Conservation (phyloP, 306 rosid genomes). For the Medicago arabica region DNA sequence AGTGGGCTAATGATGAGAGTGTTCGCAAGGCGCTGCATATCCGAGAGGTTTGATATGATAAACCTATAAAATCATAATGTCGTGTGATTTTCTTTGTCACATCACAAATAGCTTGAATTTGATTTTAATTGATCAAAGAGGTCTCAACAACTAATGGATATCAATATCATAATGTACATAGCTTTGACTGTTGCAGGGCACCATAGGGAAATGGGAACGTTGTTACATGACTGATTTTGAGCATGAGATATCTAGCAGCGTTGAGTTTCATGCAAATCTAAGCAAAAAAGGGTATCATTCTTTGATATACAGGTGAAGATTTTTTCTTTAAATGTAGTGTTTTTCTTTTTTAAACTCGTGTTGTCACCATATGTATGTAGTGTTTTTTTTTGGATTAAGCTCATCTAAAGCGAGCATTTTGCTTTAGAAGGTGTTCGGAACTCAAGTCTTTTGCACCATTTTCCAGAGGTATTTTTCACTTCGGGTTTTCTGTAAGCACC, state of each 20-base stretch:
- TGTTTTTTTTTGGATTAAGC: no score
- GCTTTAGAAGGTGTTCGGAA: neutral
- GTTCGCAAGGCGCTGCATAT: slow-evolving; percentile 46
- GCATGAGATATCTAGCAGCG: neutral
- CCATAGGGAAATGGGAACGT: slow-evolving; percentile 36
- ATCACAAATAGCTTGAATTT: neutral
- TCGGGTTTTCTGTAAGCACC: no score
- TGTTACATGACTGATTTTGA: slow-evolving; percentile 4
- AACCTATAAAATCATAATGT: neutral
- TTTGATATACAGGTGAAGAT: slow-evolving; percentile 53
- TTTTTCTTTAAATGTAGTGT: slow-evolving; percentile 9
- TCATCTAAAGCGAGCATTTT: no score
- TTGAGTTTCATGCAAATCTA: slow-evolving; percentile 53
- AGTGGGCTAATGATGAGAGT: slow-evolving; percentile 39
- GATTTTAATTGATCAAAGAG: neutral
- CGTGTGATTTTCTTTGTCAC: neutral
- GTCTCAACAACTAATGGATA: neutral
- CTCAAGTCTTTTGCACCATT: no score
- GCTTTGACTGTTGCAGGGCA: slow-evolving; percentile 35
- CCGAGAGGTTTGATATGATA: slow-evolving; percentile 41
- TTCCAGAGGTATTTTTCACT: no score
- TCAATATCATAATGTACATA: neutral
- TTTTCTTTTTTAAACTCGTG: neutral
- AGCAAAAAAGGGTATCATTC: slow-evolving; percentile 50
- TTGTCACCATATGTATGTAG: neutral